Percentiles rank a stretch among this genome's conserved stretches.
Conservation (phyloP, 2,329 filamentous ascomycete genomes). For the Beauveria sp. region DNA sequence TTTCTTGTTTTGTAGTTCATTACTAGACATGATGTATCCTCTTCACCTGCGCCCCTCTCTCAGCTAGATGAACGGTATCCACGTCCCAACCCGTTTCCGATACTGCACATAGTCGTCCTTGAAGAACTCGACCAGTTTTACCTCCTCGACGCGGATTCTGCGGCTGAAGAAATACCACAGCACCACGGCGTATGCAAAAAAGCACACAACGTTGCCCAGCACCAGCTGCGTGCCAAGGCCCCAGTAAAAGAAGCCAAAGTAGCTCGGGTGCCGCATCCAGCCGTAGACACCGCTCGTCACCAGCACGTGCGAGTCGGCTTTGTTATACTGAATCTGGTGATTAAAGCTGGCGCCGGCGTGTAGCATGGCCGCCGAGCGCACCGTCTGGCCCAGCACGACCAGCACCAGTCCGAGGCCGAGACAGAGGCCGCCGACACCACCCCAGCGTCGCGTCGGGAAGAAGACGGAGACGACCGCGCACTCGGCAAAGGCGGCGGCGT, state of each 20-base stretch:
- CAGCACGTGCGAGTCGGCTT: conserved; percentile 63
- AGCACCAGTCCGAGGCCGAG: conserved; percentile 54
- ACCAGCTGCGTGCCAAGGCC: conserved; percentile 88
- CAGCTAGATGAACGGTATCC: conserved; percentile 60
- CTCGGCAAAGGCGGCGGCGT: conserved; percentile 67
- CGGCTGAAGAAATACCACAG: conserved; percentile 79
- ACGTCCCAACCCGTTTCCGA: conserved; percentile 60
- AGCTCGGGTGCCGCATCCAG: conserved; percentile 74
- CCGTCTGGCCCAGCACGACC: conserved; percentile 62
- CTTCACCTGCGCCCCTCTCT: no score
- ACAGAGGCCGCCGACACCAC: conserved; percentile 29
- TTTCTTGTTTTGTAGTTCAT: not conserved
- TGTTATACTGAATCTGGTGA: conserved; percentile 69
- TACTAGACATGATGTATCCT: not conserved
- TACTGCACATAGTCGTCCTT: conserved; percentile 74
- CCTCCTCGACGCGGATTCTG: conserved; percentile 73
- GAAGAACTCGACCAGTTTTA: conserved; percentile 72
- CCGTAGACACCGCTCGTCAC: conserved; percentile 77
- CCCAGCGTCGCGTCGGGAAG: conserved; percentile 43
- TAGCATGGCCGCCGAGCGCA: conserved; percentile 78
- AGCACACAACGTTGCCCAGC: conserved; percentile 75
- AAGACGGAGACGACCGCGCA: conserved; percentile 54
- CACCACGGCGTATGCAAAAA: conserved; percentile 64
- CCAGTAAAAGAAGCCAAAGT: conserved; percentile 99
- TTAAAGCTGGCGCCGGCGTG: conserved; percentile 90